Conservation (phyloP, 1,139 yeast genomes). For the Debaryomyces sp. region DNA sequence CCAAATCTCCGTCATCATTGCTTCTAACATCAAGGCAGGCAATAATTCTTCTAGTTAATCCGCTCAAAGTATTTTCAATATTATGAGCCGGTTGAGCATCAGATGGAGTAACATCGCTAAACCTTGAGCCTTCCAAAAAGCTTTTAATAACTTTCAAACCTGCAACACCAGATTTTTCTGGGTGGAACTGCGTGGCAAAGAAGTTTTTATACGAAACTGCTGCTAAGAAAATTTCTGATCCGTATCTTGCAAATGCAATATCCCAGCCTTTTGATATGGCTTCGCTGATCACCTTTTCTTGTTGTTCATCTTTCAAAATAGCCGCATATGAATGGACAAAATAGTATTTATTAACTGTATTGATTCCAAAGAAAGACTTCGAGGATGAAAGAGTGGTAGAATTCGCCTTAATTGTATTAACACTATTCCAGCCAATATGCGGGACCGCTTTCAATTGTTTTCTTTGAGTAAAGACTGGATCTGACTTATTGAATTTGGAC, state of each 20-base stretch:
- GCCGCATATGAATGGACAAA: conserved; percentile 95
- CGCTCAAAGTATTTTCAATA: conserved; percentile 59
- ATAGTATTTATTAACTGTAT: conserved; percentile 73
- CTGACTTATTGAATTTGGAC: conserved; percentile 58
- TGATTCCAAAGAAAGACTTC: conserved; percentile 58
- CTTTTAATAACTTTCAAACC: conserved; percentile 77
- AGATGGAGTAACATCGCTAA: conserved; percentile 21
- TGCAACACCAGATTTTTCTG: conserved; percentile 92
- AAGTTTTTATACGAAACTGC: conserved; percentile 75
- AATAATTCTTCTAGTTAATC: conserved; percentile 85
- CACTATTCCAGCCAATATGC: conserved; percentile 89
- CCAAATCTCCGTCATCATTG: conserved; percentile 91
- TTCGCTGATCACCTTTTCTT: conserved; percentile 29
- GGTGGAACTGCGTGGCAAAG: conserved; percentile 97
- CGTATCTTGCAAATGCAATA: conserved; percentile 72
- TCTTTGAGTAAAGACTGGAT: conserved; percentile 26
- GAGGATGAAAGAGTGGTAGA: conserved; percentile 20
- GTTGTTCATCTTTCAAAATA: conserved; percentile 42
- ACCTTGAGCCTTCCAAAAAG: conserved; percentile 59
- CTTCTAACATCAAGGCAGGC: conserved; percentile 97
- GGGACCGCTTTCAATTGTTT: conserved; percentile 73
- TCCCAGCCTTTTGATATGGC: conserved; percentile 68
- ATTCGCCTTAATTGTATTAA: conserved; percentile 21
- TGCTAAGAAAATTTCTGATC: conserved; percentile 81
- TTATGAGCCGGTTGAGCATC: conserved; percentile 20